Evolutionary conservation across 257 asterid genomes (phyloP).

Genomic region (Capsicum pubescens): DNA sequence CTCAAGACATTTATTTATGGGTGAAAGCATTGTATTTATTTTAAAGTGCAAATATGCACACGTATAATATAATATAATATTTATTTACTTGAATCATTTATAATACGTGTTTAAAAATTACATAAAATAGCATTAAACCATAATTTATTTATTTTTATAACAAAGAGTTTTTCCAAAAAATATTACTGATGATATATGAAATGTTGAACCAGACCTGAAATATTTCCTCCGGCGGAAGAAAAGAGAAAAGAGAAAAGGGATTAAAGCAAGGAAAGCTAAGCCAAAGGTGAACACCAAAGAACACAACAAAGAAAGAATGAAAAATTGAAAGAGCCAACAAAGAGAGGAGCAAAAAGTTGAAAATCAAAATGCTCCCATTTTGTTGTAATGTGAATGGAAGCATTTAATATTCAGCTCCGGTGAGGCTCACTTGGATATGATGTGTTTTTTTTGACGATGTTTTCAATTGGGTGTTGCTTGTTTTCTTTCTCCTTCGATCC

Average conservation of each 20-base stretch:
- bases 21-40: neutral
- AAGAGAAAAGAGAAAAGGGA: neutral
- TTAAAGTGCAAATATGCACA: neutral
- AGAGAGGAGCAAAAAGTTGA: neutral
- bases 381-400: conserved; percentile 6
- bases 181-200: neutral
- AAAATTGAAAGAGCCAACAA: neutral
- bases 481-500: conserved; percentile 10
- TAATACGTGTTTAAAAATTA: too few relatives aligned
- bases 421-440: neutral
- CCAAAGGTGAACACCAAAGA: neutral
- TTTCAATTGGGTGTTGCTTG: conserved; percentile 24
- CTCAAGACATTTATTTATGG: neutral
- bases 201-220: conserved; percentile 1
- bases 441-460: conserved; percentile 24
- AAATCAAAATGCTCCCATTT: conserved; percentile 26
- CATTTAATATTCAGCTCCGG: neutral
- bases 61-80: neutral
- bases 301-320: neutral
- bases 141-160: too few relatives aligned
- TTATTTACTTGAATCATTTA: neutral
- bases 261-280: neutral
- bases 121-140: neutral
- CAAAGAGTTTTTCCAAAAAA: too few relatives aligned
- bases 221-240: neutral